phyloP scores from a whole-genome alignment of 192 early-diverging fungal genomes.

The Phlyctochytrium bullatum region DNA sequence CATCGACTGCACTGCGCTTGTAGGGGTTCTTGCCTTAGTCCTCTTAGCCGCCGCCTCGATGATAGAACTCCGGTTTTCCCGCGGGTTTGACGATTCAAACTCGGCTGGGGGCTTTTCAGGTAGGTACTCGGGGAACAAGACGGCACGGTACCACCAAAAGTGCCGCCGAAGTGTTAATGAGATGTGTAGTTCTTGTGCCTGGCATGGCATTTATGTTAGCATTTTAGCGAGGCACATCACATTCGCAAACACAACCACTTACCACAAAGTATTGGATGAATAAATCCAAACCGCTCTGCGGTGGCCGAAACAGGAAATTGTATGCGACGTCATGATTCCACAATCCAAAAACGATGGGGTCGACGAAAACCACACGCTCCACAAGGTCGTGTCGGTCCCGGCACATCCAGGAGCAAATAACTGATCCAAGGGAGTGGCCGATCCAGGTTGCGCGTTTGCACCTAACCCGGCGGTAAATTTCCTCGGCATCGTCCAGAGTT shows the following conservation, averaged over 20 bases:
- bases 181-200: slow-evolving; percentile 59
- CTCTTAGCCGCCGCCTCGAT: too few species aligned
- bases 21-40: background rate
- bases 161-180: slow-evolving; percentile 53
- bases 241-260: background rate
- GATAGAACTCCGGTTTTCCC: too few species aligned
- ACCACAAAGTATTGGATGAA: slow-evolving; percentile 55
- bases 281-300: slow-evolving; percentile 24
- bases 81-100: too few species aligned
- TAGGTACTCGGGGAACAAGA: slow-evolving; percentile 34
- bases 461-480: slow-evolving; percentile 41
- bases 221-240: background rate
- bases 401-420: slow-evolving; percentile 54
- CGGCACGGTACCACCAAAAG: slow-evolving; percentile 34
- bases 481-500: slow-evolving; percentile 44
- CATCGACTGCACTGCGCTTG: background rate
- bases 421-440: slow-evolving; percentile 63
- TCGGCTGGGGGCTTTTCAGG: too few species aligned
- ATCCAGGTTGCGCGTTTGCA: slow-evolving; percentile 58
- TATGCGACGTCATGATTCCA: slow-evolving; percentile 60
- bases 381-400: slow-evolving; percentile 39
- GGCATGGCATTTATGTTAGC: background rate
- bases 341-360: slow-evolving; percentile 67
- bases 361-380: slow-evolving; percentile 52
- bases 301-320: slow-evolving; percentile 46